These are phyloP conservation scores for Erodium moschatum DNA, from an alignment of 441 rosid species.

Conservation along the genomic window DNA sequence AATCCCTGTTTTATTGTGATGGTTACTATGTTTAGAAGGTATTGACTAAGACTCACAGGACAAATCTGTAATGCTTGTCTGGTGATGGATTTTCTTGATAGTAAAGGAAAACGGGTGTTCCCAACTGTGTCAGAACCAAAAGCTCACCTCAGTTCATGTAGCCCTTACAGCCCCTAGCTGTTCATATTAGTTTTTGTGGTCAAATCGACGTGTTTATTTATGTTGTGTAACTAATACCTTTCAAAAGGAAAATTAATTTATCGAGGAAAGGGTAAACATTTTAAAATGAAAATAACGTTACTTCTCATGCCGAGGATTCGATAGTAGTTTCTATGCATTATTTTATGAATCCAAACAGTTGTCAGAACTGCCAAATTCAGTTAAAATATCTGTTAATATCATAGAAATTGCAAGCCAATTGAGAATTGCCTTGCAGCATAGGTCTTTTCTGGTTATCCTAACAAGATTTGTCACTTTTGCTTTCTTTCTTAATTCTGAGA, in stretches of 20 bases:
- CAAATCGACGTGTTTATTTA: background rate
- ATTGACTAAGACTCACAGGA: too few relatives aligned
- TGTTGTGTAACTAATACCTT: background rate
- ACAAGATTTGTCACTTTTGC: background rate
- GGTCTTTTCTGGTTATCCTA: background rate
- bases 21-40: too few relatives aligned
- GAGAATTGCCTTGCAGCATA: background rate
- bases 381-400: background rate
- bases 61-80: too few relatives aligned
- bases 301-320: background rate
- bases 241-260: background rate
- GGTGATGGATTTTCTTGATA: too few relatives aligned
- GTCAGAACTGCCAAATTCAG: background rate
- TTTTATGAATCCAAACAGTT: background rate
- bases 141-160: too few relatives aligned
- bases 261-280: background rate
- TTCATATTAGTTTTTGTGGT: background rate
- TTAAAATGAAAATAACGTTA: background rate
- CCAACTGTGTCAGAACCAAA: too few relatives aligned
- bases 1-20: too few relatives aligned
- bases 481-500: constrained; percentile 4
- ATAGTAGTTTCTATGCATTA: background rate
- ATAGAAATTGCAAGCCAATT: background rate
- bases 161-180: background rate
- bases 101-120: too few relatives aligned